Base-by-base conservation (phyloP, 306 rosid genomes). In the Dalbergia cultrata region DNA sequence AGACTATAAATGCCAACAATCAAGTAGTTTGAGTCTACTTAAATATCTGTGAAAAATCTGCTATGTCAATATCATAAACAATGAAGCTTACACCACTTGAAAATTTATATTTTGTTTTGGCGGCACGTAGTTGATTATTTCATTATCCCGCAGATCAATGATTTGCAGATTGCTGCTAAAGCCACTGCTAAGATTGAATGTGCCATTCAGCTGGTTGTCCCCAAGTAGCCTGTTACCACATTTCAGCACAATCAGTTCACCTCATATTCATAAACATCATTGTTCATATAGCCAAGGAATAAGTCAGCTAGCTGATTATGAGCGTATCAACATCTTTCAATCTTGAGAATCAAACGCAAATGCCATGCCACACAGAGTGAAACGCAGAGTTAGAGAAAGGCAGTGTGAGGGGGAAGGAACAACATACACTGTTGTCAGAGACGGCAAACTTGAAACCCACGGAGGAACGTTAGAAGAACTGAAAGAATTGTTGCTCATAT, bases 341-440 rank as follows among this genome's bases (percentile, higher is more conserved):
- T 60, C 65, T 35, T 49, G 72, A 49, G 21, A 50, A 13, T 12
- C 13, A 72, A n/a, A 72, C 39, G 53, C 8, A 22, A 31, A 35
- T 52, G 43, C 58, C 64, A 65, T 57, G 19, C 34, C 45, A 44
- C 12, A 57, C 19, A 67, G 39, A 45, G 64, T 69, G 62, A 75
- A 35, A 35, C 18, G 70, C 19, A 65, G 54, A 72, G n/a, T 12
- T n/a, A 44, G 35, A 1, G 71, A 35, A 60, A 63, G 71, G 49
- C 37, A 69, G 59, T 53, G 59, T 44, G 65, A 35, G 47, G 50
- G 77, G 34, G 50, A 80, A 43, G 77, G 75, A 83, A 64, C 62
- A 66, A 37, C 92, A 61, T 90, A 92, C 97, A 85, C 80, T 50
- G 97, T 89, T 21, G 86, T 85, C 82, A 89, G 72, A 22, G 4